Evolutionary conservation across 345 rosid species (phyloP).

Genomic region (Aquilaria yunnanensis): DNA sequence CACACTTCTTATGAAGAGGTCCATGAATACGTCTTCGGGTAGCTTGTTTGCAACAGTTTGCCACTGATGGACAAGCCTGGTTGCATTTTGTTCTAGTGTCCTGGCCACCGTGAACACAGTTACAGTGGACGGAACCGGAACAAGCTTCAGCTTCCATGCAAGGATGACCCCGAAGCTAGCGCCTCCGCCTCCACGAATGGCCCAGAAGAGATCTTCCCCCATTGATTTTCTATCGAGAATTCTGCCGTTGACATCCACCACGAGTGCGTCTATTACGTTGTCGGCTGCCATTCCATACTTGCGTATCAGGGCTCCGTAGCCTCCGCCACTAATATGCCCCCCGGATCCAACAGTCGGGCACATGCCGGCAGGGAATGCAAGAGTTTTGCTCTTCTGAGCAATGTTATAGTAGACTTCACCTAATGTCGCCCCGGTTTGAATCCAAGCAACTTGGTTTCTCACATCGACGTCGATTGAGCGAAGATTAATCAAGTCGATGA

Average conservation of each 20-base stretch:
- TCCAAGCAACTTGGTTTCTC: neutral
- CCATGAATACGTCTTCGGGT: neutral
- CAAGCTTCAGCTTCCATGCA: neutral
- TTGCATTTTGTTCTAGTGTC: neutral
- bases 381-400: neutral
- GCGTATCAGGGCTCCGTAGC: neutral
- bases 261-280: neutral
- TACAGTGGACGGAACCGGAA: neutral
- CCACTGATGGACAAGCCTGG: neutral
- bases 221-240: neutral
- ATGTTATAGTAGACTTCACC: neutral
- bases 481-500: conserved; percentile 1
- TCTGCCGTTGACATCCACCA: neutral
- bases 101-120: neutral
- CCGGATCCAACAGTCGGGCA: neutral
- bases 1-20: neutral
- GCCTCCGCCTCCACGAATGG: neutral
- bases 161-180: neutral
- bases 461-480: neutral
- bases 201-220: too few relatives aligned
- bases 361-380: neutral
- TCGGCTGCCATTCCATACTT: neutral
- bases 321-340: neutral
- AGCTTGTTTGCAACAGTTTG: neutral
- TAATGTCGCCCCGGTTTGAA: neutral